A percentile compares a stretch with the other conserved stretches of the same genome.
Evolutionary conservation across 2,329 filamentous ascomycete species (phyloP).

Genomic region (Clonostachys byssicola): DNA sequence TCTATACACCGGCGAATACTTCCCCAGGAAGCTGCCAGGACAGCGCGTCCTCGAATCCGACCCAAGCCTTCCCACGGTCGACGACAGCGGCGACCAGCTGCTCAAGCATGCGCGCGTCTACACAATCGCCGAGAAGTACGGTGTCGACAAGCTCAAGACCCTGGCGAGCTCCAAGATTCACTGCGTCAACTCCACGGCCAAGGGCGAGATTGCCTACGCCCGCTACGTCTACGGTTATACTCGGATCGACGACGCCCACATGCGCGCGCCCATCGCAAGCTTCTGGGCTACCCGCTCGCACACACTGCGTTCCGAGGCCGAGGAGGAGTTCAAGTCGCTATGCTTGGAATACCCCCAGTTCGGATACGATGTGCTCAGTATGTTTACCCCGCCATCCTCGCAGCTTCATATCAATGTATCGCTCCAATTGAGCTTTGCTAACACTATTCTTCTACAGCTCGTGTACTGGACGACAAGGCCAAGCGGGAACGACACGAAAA

Average conservation of each 20-base stretch:
- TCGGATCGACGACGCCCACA: conserved; percentile 60
- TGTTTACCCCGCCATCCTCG: conserved; percentile 19
- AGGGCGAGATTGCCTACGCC: conserved; percentile 88
- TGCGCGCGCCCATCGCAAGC: conserved; percentile 79
- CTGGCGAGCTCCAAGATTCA: conserved; percentile 89
- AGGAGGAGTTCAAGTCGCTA: conserved; percentile 77
- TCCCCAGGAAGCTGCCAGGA: conserved; percentile 62
- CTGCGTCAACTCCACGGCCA: conserved; percentile 80
- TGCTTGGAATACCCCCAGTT: conserved; percentile 91
- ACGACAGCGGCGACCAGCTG: conserved; percentile 77
- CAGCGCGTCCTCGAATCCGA: conserved; percentile 68
- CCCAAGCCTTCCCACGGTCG: conserved; percentile 58
- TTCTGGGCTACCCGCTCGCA: conserved; percentile 85
- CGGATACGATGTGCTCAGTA: conserved; percentile 86
- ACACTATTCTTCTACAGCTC: conserved; percentile 32
- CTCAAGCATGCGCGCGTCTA: conserved; percentile 88
- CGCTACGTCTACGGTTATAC: conserved; percentile 86
- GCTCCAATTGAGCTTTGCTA: conserved; percentile 9
- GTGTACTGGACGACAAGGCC: conserved; percentile 63
- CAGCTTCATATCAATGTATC: no score
- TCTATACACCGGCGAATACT: conserved; percentile 51
- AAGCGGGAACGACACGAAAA: conserved; percentile 59
- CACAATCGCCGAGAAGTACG: conserved; percentile 79
- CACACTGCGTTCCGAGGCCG: conserved; percentile 78
- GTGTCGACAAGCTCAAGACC: conserved; percentile 62